A percentile compares a stretch with the other conserved stretches of the same genome.
Evolutionary conservation across 192 early-diverging fungal species (phyloP).

Genomic region (Gryganskiella cystojenkinii): DNA sequence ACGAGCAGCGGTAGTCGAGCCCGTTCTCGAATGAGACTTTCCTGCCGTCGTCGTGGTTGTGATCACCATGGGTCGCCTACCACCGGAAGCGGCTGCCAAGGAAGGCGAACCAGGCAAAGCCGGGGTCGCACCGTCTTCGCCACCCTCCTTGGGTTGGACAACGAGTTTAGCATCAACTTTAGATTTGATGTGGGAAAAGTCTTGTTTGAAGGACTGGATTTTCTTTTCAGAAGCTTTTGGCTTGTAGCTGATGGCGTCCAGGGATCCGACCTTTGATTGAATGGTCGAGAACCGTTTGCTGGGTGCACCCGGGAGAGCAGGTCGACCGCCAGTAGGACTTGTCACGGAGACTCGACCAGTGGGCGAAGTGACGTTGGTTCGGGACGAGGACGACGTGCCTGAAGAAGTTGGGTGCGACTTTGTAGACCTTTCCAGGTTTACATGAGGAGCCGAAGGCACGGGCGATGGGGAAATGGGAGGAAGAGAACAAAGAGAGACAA

Average conservation of each 20-base stretch:
- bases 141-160: background rate
- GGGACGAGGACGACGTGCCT: background rate
- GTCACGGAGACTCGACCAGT: background rate
- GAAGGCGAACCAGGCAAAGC: background rate
- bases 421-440: conserved; percentile 18
- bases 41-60: too few species aligned
- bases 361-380: background rate
- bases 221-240: conserved; percentile 51
- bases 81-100: background rate
- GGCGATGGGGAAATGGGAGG: conserved; percentile 20
- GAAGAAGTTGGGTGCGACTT: background rate
- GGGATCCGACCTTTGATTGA: conserved; percentile 56
- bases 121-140: background rate
- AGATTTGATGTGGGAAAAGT: conserved; percentile 48
- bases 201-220: conserved; percentile 47
- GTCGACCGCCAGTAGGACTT: background rate
- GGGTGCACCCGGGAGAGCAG: conserved; percentile 3
- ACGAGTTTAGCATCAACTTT: conserved; percentile 39
- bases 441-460: conserved; percentile 16
- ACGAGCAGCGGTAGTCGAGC: too few species aligned
- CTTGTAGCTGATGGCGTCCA: conserved; percentile 50
- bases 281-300: conserved; percentile 37
- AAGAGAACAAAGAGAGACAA: conserved; percentile 1
- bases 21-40: too few species aligned
- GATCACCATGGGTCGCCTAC: too few species aligned